phyloP scores from a whole-genome alignment of 2,329 filamentous ascomycete species.

The Xylaria multiplex region DNA sequence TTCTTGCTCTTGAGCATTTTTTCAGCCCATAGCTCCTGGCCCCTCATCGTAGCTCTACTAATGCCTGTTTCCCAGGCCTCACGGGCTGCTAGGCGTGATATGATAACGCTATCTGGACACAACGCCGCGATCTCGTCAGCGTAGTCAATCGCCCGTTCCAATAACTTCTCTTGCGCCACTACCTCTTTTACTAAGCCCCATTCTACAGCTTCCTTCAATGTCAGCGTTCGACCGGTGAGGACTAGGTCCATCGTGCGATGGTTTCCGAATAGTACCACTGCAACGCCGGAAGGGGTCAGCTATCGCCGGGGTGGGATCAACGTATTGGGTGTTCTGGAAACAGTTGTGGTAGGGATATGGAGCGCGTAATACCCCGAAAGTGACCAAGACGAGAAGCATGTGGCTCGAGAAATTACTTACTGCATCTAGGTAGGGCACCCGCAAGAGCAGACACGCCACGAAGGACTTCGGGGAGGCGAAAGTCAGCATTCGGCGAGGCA shows the following conservation, averaged over 20 bases:
- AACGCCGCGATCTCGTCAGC: slow-evolving; percentile 15
- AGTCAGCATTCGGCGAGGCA: slow-evolving; percentile 23
- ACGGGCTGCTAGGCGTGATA: slow-evolving; percentile 21
- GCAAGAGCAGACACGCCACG: slow-evolving; percentile 18
- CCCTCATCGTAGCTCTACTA: slow-evolving; percentile 19
- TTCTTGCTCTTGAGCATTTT: slow-evolving; percentile 29
- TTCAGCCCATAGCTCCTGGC: slow-evolving; percentile 18
- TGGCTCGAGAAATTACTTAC: not conserved
- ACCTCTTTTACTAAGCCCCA: slow-evolving; percentile 20
- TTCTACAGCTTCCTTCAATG: slow-evolving; percentile 28
- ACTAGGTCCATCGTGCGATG: slow-evolving; percentile 24
- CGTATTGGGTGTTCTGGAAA: not conserved
- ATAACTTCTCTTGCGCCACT: slow-evolving; percentile 15
- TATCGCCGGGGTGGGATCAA: not conserved
- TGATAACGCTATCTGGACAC: slow-evolving; percentile 22
- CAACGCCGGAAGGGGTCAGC: not conserved
- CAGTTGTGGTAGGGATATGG: no score
- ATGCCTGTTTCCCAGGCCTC: slow-evolving; percentile 28
- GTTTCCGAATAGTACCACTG: slow-evolving; percentile 20
- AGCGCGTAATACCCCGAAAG: no score
- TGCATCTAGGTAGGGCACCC: slow-evolving; percentile 19
- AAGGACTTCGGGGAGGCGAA: slow-evolving; percentile 21
- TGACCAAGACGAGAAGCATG: no score
- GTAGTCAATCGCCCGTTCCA: slow-evolving; percentile 15
- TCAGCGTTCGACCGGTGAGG: slow-evolving; percentile 8